phyloP scores from a whole-genome alignment of 495 filamentous ascomycete genomes.

The Xylaria flabelliformis region DNA sequence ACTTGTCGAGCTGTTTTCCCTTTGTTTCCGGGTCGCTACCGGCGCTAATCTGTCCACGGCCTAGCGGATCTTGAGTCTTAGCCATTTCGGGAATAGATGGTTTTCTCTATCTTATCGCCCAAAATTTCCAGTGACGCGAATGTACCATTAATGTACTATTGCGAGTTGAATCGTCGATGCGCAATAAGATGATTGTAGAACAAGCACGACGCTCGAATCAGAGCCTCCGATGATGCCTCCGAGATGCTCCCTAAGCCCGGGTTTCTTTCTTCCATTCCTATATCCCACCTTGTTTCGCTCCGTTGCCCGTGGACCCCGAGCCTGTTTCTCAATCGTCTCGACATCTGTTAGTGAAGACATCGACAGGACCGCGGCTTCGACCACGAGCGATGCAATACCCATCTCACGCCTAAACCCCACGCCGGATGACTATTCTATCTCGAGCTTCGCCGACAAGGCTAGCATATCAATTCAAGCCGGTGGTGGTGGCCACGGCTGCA shows the following conservation, averaged over 20 bases:
- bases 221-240: constrained; percentile 50
- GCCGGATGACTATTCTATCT: constrained; percentile 80
- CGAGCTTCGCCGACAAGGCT: constrained; percentile 87
- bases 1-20: constrained; percentile 2
- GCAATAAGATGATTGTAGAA: background rate
- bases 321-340: constrained; percentile 34
- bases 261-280: constrained; percentile 67
- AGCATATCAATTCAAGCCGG: constrained; percentile 77
- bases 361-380: constrained; percentile 40
- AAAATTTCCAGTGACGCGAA: background rate
- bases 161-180: background rate
- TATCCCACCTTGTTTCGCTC: constrained; percentile 62
- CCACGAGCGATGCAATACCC: constrained; percentile 41
- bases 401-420: constrained; percentile 73
- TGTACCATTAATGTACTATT: background rate
- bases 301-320: constrained; percentile 39
- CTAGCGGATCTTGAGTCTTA: background rate
- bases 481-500: constrained; percentile 85
- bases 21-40: constrained; percentile 23
- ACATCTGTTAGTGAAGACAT: constrained; percentile 37
- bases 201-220: constrained; percentile 7
- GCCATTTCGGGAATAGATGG: background rate
- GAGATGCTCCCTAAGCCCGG: constrained; percentile 48
- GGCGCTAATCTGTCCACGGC: background rate
- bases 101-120: constrained; percentile 21